Evolutionary conservation across 306 rosid genomes (phyloP), one percentile per base, ranked within the genome.

Genomic region (Abrus precatorius): DNA sequence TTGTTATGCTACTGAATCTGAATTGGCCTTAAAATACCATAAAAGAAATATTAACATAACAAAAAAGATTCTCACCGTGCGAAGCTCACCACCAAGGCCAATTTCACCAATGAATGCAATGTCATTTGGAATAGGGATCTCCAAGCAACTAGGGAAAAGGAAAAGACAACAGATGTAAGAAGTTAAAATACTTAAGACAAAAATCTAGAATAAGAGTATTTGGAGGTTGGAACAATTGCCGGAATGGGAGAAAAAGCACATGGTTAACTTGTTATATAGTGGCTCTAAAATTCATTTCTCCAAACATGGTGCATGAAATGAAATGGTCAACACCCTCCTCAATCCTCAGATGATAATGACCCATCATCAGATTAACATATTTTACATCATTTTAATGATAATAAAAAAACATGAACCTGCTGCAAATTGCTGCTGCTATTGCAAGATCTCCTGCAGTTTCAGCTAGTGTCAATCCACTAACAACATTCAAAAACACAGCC

Each of bases 361-460:
- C 11, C 62, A 40, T 47, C 33, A n/a, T 67, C 61, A 61, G 9
- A 13, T 84, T 8, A 62, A 47, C 34, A 69, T 29, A 38, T 32
- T 52, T 29, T 75, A 59, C 32, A 49, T 30, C 34, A 75, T 57
- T 28, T 74, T 1, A 7, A 32, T 56, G 40, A 40, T 55, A 27
- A 57, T 48, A 2, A 28, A 33, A 62, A 67, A 75, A 56, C 38
- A 56, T 75, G 45, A 82, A 86, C 99, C 99, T 95, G 98, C 99
- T 95, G 88, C 99, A 93, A 80, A 95, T 95, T 61, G 99, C 97
- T 70, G 89, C 93, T 4, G 99, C 99, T 77, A 95, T 69, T 29
- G 99, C 98, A 76, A 95, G 95, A 90, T 95, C 99, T 78, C 99
- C 97, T 4, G 97, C 97, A 28, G 99, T 91, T 85, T 95, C 99